Conservation (phyloP, 306 rosid genomes). For the Hylodesmum podocarpum region DNA sequence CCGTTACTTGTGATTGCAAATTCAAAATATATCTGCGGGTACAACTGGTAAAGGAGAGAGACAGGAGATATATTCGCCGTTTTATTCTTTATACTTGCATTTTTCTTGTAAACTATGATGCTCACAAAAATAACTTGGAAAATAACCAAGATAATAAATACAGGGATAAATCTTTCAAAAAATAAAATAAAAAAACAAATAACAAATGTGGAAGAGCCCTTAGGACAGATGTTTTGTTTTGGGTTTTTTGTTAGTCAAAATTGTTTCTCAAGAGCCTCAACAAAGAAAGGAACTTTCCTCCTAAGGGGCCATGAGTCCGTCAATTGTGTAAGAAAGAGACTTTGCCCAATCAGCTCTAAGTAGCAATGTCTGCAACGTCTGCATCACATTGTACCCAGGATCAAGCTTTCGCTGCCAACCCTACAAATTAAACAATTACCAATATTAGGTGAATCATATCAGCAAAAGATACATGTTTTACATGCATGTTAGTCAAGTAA, state of each 20-base stretch:
- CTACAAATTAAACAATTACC: constrained; percentile 42
- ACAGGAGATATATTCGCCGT: background rate
- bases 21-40: background rate
- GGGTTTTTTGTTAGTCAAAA: constrained; percentile 52
- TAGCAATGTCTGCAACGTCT: constrained; percentile 85
- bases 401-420: constrained; percentile 99
- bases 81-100: constrained; percentile 34
- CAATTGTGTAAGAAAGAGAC: constrained; percentile 88
- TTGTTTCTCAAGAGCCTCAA: constrained; percentile 44
- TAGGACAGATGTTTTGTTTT: constrained; percentile 32
- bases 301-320: constrained; percentile 98
- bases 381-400: constrained; percentile 87
- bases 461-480: background rate
- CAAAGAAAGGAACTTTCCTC: constrained; percentile 32
- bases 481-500: background rate
- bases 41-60: background rate
- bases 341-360: constrained; percentile 97
- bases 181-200: background rate
- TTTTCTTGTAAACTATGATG: constrained; percentile 34
- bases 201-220: constrained; percentile 17
- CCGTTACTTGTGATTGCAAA: background rate
- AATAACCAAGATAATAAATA: constrained; percentile 30
- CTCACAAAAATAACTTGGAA: constrained; percentile 27
- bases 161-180: constrained; percentile 23
- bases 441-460: constrained; percentile 21